Base-by-base conservation (phyloP, 2,329 filamentous ascomycete genomes). In the Neonectria sp. region DNA sequence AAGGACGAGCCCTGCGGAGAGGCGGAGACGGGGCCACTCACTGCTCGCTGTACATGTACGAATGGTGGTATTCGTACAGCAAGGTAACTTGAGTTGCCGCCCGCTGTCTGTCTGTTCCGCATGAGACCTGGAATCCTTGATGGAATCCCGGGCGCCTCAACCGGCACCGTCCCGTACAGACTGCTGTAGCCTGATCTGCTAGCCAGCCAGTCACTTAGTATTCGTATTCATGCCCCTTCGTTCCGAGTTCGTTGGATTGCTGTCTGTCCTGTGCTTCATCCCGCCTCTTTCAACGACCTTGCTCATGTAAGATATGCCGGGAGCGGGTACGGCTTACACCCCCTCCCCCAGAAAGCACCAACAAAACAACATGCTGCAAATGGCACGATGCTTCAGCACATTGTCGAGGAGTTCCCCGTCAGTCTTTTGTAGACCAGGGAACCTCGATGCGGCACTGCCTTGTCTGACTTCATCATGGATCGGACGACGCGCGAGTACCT, bases 381-480 rank as follows among this genome's bases (percentile, higher is more conserved):
- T 65, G 43, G 63, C 63, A 65, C 51, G 57, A 65, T 61, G 45
- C 15, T 52, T 52, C 24, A 29, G 45, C 40, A 53, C 56, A 25
- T 45, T 49, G 33, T 48, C 46, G 57, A 65, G 63, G 57, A 65
- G 57, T 65, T 57, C 63, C 63, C 63, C 63, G 57, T 60, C 57
- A 31, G 9, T 7, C 29, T 17, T 5, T 21, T 6, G 29, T 27
- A 49, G 46, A 27, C 24, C 11, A 5, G 21, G 9, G n/a, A 29
- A 21, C 27, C 37, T 51, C 45, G 55, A 59, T 59, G 37, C 45
- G 56, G 57, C 45, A 35, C 57, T 46, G 33, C 51, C 37, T 11
- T 55, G 25, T 15, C 56, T 45, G 24, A 24, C 62, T 49, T 37
- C 13, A 15, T 37, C 35, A 15, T 37, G 13, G 13, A 37, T 17